Conservation (phyloP, 2,329 filamentous ascomycete genomes). For the Penicillium sp. region DNA sequence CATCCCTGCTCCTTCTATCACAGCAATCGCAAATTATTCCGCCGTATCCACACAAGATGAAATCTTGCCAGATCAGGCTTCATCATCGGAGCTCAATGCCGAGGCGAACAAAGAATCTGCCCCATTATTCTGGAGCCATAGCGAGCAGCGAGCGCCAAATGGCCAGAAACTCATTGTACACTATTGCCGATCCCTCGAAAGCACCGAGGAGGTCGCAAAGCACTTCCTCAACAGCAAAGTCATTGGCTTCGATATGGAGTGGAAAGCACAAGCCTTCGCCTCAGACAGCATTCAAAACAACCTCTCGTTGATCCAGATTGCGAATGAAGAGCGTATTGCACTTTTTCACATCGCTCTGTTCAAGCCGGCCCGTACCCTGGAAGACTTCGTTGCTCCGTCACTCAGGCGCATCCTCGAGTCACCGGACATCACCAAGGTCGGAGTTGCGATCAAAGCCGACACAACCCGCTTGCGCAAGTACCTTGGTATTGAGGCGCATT, state of each 20-base stretch:
- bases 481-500: slow-evolving; percentile 59
- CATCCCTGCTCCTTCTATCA: neutral
- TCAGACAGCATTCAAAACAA: slow-evolving; percentile 57
- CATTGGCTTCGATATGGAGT: slow-evolving; percentile 88
- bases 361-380: slow-evolving; percentile 35
- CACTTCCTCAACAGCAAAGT: slow-evolving; percentile 65
- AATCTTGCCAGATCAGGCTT: neutral
- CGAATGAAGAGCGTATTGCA: slow-evolving; percentile 67
- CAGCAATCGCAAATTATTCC: neutral
- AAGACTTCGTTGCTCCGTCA: slow-evolving; percentile 63
- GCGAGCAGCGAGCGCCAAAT: slow-evolving; percentile 44
- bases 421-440: slow-evolving; percentile 63
- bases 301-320: slow-evolving; percentile 77
- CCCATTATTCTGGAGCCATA: slow-evolving; percentile 32
- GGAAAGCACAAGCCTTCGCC: slow-evolving; percentile 55
- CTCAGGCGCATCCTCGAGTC: slow-evolving; percentile 70
- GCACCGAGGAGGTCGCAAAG: slow-evolving; percentile 60
- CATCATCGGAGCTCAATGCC: neutral
- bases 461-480: slow-evolving; percentile 62
- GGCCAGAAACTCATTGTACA: slow-evolving; percentile 60
- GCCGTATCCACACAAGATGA: neutral
- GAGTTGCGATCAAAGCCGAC: slow-evolving; percentile 69
- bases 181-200: slow-evolving; percentile 66
- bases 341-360: slow-evolving; percentile 75
- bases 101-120: neutral